A percentile compares a stretch with the other conserved stretches of the same genome.
phyloP scores from a whole-genome alignment of 352 stramenopile genomes.

The Poterioochromonas sp. region DNA sequence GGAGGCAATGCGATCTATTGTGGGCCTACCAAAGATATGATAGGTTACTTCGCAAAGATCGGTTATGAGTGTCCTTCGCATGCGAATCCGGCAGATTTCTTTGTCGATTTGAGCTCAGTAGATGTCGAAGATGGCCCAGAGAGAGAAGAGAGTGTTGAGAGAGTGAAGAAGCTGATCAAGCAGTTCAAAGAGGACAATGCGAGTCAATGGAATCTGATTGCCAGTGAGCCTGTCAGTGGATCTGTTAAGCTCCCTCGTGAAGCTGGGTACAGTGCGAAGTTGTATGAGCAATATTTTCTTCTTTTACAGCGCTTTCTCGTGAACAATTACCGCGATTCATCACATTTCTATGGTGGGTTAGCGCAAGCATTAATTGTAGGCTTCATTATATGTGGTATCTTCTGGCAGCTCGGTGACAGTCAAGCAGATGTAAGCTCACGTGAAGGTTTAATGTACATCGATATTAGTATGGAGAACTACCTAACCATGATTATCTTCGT shows the following conservation, averaged over 20 bases:
- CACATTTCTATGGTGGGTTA: background rate
- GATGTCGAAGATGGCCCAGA: background rate
- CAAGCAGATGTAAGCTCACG: background rate
- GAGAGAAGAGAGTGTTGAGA: background rate
- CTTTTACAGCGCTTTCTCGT: background rate
- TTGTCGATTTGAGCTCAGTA: conserved; percentile 5
- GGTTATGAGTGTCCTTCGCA: background rate
- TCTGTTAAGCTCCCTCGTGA: background rate
- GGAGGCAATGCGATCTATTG: conserved; percentile 10
- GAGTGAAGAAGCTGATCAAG: background rate
- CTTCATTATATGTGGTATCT: background rate
- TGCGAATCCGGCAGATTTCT: conserved; percentile 27
- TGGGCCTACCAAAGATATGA: background rate
- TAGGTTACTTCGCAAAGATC: background rate
- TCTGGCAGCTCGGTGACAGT: conserved; percentile 15
- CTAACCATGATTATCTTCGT: conserved; percentile 24
- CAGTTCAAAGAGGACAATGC: background rate
- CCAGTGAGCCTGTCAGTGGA: background rate
- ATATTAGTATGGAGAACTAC: conserved; percentile 42
- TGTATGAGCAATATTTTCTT: background rate
- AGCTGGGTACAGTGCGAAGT: too few species aligned
- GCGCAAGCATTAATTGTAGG: background rate
- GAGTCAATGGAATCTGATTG: background rate
- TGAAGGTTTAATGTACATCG: conserved; percentile 12
- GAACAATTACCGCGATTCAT: background rate